phyloP scores from a whole-genome alignment of 192 early-diverging fungal genomes.

The Funneliformis geosporum region DNA sequence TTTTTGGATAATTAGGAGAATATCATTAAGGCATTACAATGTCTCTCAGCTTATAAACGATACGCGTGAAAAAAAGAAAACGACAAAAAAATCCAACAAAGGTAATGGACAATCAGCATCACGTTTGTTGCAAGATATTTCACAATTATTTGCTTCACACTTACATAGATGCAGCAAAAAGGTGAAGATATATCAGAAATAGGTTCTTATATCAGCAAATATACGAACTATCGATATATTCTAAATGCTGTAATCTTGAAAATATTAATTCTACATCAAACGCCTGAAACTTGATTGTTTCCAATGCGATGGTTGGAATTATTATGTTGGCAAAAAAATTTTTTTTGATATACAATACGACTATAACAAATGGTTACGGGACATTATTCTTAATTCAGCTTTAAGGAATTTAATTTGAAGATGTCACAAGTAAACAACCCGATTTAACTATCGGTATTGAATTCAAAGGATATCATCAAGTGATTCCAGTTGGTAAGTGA shows the following conservation, averaged over 20 bases:
- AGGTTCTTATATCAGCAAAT: conserved; percentile 11
- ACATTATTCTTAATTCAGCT: too few relatives aligned
- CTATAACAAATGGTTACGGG: neutral
- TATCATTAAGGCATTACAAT: neutral
- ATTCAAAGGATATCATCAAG: neutral
- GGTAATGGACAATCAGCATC: conserved; percentile 5
- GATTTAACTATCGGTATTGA: neutral
- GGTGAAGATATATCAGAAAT: neutral
- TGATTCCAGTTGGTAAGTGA: neutral
- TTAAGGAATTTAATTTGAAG: neutral
- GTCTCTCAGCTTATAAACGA: neutral
- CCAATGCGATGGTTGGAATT: neutral
- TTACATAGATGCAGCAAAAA: neutral
- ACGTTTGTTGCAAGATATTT: neutral
- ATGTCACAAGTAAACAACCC: neutral
- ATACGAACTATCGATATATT: neutral
- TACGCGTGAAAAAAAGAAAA: too few relatives aligned
- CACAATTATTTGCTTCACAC: neutral
- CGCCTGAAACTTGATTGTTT: conserved; percentile 1
- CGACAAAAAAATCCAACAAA: too few relatives aligned
- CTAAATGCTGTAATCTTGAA: neutral
- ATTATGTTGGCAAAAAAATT: neutral
- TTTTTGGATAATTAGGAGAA: neutral
- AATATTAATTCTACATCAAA: neutral
- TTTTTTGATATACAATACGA: neutral